Percentiles rank a stretch among this genome's conserved stretches.
Evolutionary conservation across 306 rosid genomes (phyloP).

Genomic region (Macrotyloma uniflorum): DNA sequence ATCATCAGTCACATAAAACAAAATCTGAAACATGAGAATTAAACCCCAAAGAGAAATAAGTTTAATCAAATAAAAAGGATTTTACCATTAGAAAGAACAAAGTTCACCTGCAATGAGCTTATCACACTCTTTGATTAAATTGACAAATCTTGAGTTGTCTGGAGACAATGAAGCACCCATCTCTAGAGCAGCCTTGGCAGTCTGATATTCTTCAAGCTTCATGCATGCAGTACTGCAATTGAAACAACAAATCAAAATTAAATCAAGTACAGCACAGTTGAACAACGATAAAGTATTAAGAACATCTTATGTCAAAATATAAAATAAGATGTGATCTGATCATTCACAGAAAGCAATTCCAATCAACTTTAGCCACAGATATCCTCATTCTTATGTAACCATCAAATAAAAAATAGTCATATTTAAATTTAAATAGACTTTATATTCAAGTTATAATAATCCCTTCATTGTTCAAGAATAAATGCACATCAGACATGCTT

Average conservation of each 20-base stretch:
- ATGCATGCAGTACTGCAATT: slow-evolving; percentile 75
- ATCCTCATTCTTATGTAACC: not conserved
- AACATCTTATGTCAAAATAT: not conserved
- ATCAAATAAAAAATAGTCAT: not conserved
- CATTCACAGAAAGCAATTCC: not conserved
- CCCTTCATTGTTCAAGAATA: not conserved
- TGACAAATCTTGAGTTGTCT: slow-evolving; percentile 57
- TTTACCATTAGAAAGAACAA: slow-evolving; percentile 21
- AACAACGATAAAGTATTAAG: not conserved
- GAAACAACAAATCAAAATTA: not conserved
- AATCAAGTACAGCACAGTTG: not conserved
- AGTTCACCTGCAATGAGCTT: slow-evolving; percentile 64
- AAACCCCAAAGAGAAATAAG: not conserved
- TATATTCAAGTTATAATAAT: not conserved
- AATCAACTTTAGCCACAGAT: not conserved
- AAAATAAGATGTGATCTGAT: not conserved
- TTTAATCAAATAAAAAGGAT: slow-evolving; percentile 7
- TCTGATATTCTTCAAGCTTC: slow-evolving; percentile 86
- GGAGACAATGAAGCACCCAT: slow-evolving; percentile 66
- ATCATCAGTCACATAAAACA: not conserved
- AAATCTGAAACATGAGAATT: not conserved
- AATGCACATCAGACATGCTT: not conserved
- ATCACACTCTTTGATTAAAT: slow-evolving; percentile 72
- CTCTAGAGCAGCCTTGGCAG: slow-evolving; percentile 82
- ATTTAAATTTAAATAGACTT: not conserved